phyloP scores from a whole-genome alignment of 805 yeast species.

The Maudiozyma barnettii region DNA sequence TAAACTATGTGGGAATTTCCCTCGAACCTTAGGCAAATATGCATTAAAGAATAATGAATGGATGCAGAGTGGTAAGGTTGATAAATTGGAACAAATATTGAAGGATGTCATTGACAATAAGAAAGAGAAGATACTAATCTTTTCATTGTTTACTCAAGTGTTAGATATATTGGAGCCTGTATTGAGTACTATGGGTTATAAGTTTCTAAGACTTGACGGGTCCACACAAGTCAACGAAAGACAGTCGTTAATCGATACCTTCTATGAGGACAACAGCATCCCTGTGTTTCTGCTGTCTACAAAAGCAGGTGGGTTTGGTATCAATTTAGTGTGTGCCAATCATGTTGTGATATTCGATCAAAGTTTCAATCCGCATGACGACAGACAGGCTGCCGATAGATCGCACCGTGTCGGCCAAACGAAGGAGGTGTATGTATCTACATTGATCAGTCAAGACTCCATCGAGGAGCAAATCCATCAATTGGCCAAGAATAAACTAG shows the following conservation, averaged over 20 bases:
- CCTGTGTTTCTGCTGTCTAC: constrained; percentile 86
- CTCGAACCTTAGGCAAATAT: constrained; percentile 48
- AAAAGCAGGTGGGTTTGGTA: constrained; percentile 98
- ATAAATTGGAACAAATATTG: constrained; percentile 47
- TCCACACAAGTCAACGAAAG: constrained; percentile 85
- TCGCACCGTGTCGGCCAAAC: constrained; percentile 97
- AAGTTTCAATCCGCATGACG: constrained; percentile 96
- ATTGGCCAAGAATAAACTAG: constrained; percentile 83
- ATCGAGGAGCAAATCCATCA: constrained; percentile 84
- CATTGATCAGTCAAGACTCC: constrained; percentile 62
- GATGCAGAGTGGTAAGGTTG: constrained; percentile 67
- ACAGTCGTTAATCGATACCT: constrained; percentile 83
- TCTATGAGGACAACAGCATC: constrained; percentile 69
- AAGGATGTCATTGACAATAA: constrained; percentile 39
- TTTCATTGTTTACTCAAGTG: constrained; percentile 88
- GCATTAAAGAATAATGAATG: constrained; percentile 46
- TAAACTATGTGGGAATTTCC: constrained; percentile 61
- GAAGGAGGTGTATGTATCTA: constrained; percentile 67
- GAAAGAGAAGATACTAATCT: constrained; percentile 64
- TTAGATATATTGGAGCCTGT: constrained; percentile 79
- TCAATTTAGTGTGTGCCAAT: constrained; percentile 91
- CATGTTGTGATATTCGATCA: constrained; percentile 86
- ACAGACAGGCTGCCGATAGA: constrained; percentile 96
- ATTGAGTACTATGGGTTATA: constrained; percentile 50
- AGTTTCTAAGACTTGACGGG: constrained; percentile 87